Base-by-base conservation (phyloP, 495 filamentous ascomycete species). In the Xeromyces bisporus region DNA sequence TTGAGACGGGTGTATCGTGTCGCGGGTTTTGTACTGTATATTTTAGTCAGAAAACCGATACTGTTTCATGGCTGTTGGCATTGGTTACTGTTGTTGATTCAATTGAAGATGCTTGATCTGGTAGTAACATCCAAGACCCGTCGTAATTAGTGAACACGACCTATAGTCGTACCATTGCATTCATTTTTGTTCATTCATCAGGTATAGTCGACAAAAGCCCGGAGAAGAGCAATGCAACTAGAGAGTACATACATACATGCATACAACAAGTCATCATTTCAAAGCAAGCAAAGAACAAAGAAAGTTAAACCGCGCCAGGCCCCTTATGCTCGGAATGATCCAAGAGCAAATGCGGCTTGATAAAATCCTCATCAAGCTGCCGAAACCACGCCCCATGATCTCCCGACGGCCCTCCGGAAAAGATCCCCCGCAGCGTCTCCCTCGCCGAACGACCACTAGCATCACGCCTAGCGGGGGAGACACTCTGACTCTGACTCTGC, bases 351-450 rank as follows among this genome's bases (percentile, higher is more conserved):
- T 71, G 83, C 7, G 89, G 89, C 62, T 97, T 97, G 51, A 97
- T 91, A 52, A 81, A 96, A 17, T 81, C 82, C 51, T 97, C 89
- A 51, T 97, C 89, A 32, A 97, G 56, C 53, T 93, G 87, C 35
- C 74, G 74, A 52, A 97, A 93, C 69, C 89, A 75, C 9, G 76
- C 80, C 12, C 79, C 80, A 29, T 93, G 86, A 49, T 97, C 91
- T 23, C 93, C 86, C 0, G 73, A 62, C 8, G 77, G 73, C 25
- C 80, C 56, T 7, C 60, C 77, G 10, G 72, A 73, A 35, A 87
- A 72, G 1, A 81, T 63, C 30, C 79, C 75, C 18, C 73, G 71
- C 7, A 89, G 66, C 2, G 83, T 79, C 15, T 78, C 69, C 6
- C 71, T 64, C 2, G 75, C 69, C 18, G 47, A 65, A 11, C 57